A percentile compares a stretch with the other conserved stretches of the same genome.
Evolutionary conservation across 192 early-diverging fungal genomes (phyloP).

Genomic region (Coemansia sp.): DNA sequence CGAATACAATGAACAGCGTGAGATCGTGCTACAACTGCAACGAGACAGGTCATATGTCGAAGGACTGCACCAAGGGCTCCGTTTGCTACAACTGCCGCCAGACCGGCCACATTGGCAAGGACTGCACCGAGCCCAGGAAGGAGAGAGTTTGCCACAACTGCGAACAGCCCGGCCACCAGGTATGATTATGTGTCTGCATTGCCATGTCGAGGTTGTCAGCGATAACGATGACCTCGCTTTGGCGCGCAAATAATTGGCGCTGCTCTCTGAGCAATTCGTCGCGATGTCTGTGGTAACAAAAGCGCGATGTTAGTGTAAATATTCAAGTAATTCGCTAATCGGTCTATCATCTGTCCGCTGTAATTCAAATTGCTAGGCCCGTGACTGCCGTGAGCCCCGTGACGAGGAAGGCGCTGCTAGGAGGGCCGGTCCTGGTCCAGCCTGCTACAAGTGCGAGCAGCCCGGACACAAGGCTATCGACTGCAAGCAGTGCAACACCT

Average conservation of each 20-base stretch:
- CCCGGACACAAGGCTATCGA: slow-evolving; percentile 19
- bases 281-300: background rate
- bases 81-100: slow-evolving; percentile 60
- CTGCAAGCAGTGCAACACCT: slow-evolving; percentile 53
- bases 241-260: slow-evolving; percentile 7
- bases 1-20: background rate
- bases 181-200: slow-evolving; percentile 21
- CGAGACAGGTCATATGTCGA: slow-evolving; percentile 54
- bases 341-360: background rate
- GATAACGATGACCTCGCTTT: background rate
- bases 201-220: background rate
- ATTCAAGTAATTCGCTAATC: background rate
- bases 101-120: slow-evolving; percentile 51
- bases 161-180: slow-evolving; percentile 52
- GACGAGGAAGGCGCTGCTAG: background rate
- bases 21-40: slow-evolving; percentile 62
- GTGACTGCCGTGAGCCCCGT: slow-evolving; percentile 48
- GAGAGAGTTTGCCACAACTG: slow-evolving; percentile 56
- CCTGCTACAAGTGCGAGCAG: slow-evolving; percentile 22
- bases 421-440: slow-evolving; percentile 1
- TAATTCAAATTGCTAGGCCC: slow-evolving; percentile 27
- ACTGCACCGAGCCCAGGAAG: slow-evolving; percentile 44
- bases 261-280: background rate
- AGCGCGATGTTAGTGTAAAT: background rate
- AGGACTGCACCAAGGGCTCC: slow-evolving; percentile 52